These are phyloP conservation scores for Tetrahymena borealis DNA, from an alignment of 73 alveolate species.

Conservation along the genomic window DNA sequence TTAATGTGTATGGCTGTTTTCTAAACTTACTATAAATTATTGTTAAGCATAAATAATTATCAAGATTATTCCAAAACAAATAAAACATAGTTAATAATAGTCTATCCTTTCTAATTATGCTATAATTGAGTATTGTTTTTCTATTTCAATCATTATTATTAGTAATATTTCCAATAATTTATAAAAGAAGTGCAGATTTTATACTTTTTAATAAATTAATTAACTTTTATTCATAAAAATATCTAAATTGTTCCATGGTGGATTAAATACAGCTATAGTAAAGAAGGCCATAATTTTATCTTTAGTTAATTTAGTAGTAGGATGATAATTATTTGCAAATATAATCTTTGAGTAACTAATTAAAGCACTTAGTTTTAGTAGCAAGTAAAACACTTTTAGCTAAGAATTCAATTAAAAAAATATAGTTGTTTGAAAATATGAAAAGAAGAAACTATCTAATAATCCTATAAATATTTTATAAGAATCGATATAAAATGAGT, in stretches of 20 bases:
- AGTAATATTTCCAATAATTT: not conserved
- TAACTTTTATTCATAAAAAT: not conserved
- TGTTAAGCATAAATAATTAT: too few species aligned
- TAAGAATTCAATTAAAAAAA: not conserved
- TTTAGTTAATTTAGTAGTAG: not conserved
- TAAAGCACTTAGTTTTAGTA: not conserved
- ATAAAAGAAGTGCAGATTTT: not conserved
- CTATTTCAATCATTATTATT: too few species aligned
- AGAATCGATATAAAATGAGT: not conserved
- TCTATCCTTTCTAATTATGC: too few species aligned
- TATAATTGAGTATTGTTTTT: too few species aligned
- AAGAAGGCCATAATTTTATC: not conserved
- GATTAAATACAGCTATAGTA: not conserved
- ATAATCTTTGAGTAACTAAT: not conserved
- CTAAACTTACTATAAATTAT: too few species aligned
- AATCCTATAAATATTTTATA: not conserved
- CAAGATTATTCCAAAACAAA: too few species aligned
- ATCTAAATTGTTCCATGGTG: not conserved
- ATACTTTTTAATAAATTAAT: not conserved
- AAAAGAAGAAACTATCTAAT: not conserved
- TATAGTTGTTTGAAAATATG: not conserved
- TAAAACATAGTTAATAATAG: too few species aligned
- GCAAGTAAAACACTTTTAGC: not conserved
- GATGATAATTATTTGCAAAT: not conserved
- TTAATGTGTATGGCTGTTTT: not conserved